Evolutionary conservation across 768 basidiomycete species (phyloP), one percentile per base, ranked within the genome.

Genomic region (Psilocybe tampanensis): DNA sequence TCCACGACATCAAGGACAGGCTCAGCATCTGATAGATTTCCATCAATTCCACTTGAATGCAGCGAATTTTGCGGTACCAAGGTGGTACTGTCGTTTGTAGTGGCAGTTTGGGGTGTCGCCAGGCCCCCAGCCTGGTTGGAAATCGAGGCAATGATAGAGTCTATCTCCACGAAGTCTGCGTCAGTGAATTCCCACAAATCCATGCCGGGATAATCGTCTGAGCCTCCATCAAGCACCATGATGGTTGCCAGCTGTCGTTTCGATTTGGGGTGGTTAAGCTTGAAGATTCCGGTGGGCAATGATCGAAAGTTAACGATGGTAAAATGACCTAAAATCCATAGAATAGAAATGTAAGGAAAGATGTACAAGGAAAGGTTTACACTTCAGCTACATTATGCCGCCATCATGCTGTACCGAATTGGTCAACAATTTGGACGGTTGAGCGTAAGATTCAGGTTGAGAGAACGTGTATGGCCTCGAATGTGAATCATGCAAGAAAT

Each of bases 101-200:
- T 39, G 36, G n/a, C 6, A 13, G 36, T 39, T 39, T 39, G 4
- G 12, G 36, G 4, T n/a, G 12, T 39, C 12, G 36, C 15, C 7
- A 3, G 23, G 18, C 39, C 50, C n/a, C 17, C 5, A 19, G 9
- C 7, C 39, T 41, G 21, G n/a, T 17, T 18, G 44, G 44, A 13
- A 21, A 22, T 18, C 18, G 57, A 47, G 18, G 59, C 61, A 23
- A 77, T 57, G 24, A 72, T 67, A 24, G 75, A 76, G 61, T 87
- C 86, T 52, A 85, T 72, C 22, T 68, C 65, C 2, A 72, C 76
- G 39, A 88, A 76, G 22, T 89, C 86, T 29, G 85, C 78, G 22
- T 77, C 76, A 0, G 85, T 85, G 58, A 88, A 83, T 47, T 81
- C 81, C 0, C 81, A 76, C 47, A 87, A 73, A 61, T 82, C 70